Evolutionary conservation across 1,284 basidiomycete genomes (phyloP), one percentile per base, ranked within the genome.

Genomic region (Pterula multifida): DNA sequence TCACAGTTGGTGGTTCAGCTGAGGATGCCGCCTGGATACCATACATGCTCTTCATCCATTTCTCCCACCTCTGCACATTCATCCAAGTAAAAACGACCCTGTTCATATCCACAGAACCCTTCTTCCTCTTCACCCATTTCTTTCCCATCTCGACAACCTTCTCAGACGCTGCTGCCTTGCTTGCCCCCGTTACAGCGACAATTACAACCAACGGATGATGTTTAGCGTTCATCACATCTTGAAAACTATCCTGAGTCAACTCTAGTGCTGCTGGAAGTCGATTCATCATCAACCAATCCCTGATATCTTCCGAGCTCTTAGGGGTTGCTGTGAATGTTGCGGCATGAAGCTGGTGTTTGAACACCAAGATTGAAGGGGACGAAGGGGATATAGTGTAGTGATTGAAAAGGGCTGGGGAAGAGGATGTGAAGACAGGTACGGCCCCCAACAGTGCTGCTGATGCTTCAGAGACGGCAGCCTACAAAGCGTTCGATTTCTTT

Each of bases 1-100:
- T 42, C 9, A 42, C 39, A 22, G 19, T 42, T 9, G 21, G 39
- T 22, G 39, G 39, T 6, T 42, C 39, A 17, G 15, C 45, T 11
- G 45, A 25, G 11, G 45, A 11, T 1, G 42, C 44, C 21, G 61
- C 44, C 50, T 68, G 67, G 54, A 89, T 67, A 1, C 82, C 81
- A 63, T 94, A 95, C 78, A 90, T 90, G 56, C 79, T 81, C 71
- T 86, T 90, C 65, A 94, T 68, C 90, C 90, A 95, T 50, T 76
- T 81, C 17, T 66, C 71, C 90, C 91, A 94, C 61, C 73, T 75
- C 22, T 79, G 79, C 0, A 70, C 76, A 59, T 95, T 87, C 76
- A 94, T 91, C 79, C 82, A 89, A 4, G 82, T 75, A 65, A 93
- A 95, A 49, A 91, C 76, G 0, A 94, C 82, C 13, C 82, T 78